A percentile compares a stretch with the other conserved stretches of the same genome.
These are phyloP conservation scores for Coprinopsis strossmayeri DNA, from an alignment of 768 basidiomycete species.

Conservation along the genomic window DNA sequence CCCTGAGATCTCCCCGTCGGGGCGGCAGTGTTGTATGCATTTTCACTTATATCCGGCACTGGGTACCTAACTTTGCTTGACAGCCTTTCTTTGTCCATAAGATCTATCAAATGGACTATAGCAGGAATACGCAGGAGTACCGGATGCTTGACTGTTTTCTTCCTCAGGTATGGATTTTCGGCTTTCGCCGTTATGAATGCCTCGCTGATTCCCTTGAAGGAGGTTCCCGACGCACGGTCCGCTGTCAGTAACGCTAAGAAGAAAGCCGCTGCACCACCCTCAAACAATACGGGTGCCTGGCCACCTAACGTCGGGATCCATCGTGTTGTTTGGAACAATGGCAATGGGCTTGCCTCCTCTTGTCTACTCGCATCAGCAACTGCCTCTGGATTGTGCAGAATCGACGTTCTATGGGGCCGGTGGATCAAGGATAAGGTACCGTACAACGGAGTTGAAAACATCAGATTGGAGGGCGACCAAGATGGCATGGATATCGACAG, in stretches of 20 bases:
- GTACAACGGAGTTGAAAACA: slow-evolving; percentile 54
- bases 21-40: slow-evolving; percentile 64
- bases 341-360: slow-evolving; percentile 55
- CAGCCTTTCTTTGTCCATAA: slow-evolving; percentile 76
- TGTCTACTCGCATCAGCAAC: slow-evolving; percentile 71
- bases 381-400: slow-evolving; percentile 77
- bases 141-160: slow-evolving; percentile 86
- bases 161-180: no score
- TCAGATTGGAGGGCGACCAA: slow-evolving; percentile 50
- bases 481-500: slow-evolving; percentile 39
- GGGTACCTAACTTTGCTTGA: neutral
- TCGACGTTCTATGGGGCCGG: slow-evolving; percentile 76
- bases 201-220: no score
- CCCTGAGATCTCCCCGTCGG: slow-evolving; percentile 57
- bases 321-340: slow-evolving; percentile 76
- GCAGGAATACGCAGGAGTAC: slow-evolving; percentile 63
- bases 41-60: slow-evolving; percentile 1
- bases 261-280: slow-evolving; percentile 19
- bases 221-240: slow-evolving; percentile 40
- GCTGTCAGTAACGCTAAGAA: slow-evolving; percentile 24
- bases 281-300: slow-evolving; percentile 64
- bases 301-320: slow-evolving; percentile 71
- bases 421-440: slow-evolving; percentile 65
- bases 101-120: slow-evolving; percentile 86
- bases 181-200: no score